Evolutionary conservation across 345 rosid genomes (phyloP), one percentile per base, ranked within the genome.

Genomic region (Rubroshorea leprosula): DNA sequence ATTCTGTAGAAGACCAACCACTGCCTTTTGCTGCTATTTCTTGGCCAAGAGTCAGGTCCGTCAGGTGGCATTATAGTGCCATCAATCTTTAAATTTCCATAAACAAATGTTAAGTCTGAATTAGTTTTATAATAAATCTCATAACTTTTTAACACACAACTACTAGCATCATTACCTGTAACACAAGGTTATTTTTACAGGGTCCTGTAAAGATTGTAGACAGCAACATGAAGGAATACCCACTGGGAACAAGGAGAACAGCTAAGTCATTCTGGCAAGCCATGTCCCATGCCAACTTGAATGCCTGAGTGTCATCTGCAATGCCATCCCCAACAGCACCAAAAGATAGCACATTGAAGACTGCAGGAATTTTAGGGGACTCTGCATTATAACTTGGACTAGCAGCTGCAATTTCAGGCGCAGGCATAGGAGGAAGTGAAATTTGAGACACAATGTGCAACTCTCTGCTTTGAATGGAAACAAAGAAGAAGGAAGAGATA

Each of bases 171-270:
- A n/a, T n/a, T n/a, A 29, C 98, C 90, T 83, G 93, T 67, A 92
- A 68, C 5, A 74, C 66, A 35, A 86, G 51, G 55, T 62, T 55
- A 49, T 71, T 70, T 62, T 72, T 80, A 62, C 96, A 89, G 67
- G 96, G 98, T 55, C 96, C 96, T 21, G 89, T 76, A 73, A 91
- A 88, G 54, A 85, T 82, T 9, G 93, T 79, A 22, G 95, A 83
- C 25, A 79, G 86, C 25, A 88, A 78, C 89, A 86, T 80, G 75
- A 86, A 88, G 68, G 78, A 65, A 31, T 61, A 72, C 25, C 80
- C 80, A 55, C 51, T 57, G 57, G 97, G 97, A 49, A 73, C 89
- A 54, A 78, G 78, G 48, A 90, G 21, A 57, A 71, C 19, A 3
- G 72, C 20, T 0, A 59, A 59, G 41, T 66, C 68, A 3, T 53